A percentile compares a stretch with the other conserved stretches of the same genome.
These are phyloP conservation scores for Fraxinus americana DNA, from an alignment of 257 asterid genomes.

Conservation along the genomic window DNA sequence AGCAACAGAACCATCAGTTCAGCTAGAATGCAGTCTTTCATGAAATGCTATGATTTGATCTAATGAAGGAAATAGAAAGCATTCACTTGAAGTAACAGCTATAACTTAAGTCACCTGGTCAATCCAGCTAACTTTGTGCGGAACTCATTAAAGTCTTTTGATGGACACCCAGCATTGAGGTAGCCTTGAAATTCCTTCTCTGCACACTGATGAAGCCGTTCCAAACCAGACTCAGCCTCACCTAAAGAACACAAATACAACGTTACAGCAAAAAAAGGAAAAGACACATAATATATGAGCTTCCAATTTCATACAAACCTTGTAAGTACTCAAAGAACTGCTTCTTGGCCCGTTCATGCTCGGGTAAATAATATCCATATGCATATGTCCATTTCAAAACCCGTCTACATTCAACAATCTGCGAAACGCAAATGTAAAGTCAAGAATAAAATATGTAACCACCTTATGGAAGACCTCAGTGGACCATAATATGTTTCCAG, in stretches of 20 bases:
- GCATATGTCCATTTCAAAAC: slow-evolving; percentile 96
- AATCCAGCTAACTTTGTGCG: slow-evolving; percentile 93
- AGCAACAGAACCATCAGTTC: neutral
- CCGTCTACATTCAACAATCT: slow-evolving; percentile 95
- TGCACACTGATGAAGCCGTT: slow-evolving; percentile 95
- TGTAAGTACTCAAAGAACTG: slow-evolving; percentile 93
- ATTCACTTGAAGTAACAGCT: slow-evolving; percentile 10
- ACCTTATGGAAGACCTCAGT: slow-evolving; percentile 14
- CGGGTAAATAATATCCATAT: slow-evolving; percentile 85
- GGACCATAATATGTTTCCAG: slow-evolving; percentile 4
- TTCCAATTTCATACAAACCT: slow-evolving; percentile 44
- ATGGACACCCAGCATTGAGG: slow-evolving; percentile 74
- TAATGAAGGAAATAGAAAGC: slow-evolving; percentile 1
- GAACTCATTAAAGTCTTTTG: slow-evolving; percentile 78
- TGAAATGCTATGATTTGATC: neutral
- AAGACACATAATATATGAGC: slow-evolving; percentile 8
- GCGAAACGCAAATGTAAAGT: slow-evolving; percentile 33
- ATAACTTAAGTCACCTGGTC: slow-evolving; percentile 61
- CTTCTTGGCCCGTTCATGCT: slow-evolving; percentile 73
- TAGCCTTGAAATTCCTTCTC: slow-evolving; percentile 83
- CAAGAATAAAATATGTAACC: slow-evolving; percentile 17
- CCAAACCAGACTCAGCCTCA: slow-evolving; percentile 96
- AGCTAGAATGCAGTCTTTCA: neutral
- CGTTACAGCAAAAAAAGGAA: slow-evolving; percentile 9
- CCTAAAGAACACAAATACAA: slow-evolving; percentile 48